These are phyloP conservation scores for Cutaneotrichosporon sp. DNA, from an alignment of 1,284 basidiomycete genomes.

Conservation along the genomic window DNA sequence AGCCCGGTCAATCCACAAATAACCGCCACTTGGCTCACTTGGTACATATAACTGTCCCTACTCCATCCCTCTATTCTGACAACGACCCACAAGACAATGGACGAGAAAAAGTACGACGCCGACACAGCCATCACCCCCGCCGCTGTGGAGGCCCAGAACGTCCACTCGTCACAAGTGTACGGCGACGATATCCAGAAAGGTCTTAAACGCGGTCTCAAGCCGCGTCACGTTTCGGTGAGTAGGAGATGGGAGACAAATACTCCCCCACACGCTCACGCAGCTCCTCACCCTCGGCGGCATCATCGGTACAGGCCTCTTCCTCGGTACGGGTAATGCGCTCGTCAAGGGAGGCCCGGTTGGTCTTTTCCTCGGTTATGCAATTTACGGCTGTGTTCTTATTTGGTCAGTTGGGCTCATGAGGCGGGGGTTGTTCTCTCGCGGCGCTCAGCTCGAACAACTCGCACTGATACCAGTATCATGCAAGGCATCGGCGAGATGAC, in stretches of 20 bases:
- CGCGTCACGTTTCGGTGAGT: slow-evolving; percentile 1
- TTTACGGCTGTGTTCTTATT: slow-evolving; percentile 49
- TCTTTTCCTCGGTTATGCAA: slow-evolving; percentile 17
- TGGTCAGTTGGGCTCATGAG: slow-evolving; percentile 9
- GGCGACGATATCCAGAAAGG: slow-evolving; percentile 10
- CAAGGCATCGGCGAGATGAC: slow-evolving; percentile 52
- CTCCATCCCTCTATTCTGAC: neutral
- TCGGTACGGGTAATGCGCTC: slow-evolving; percentile 16
- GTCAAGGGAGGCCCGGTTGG: slow-evolving; percentile 53
- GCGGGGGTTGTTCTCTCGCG: no score
- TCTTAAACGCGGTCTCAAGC: slow-evolving; percentile 3
- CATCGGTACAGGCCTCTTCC: slow-evolving; percentile 18
- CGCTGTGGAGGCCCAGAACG: neutral
- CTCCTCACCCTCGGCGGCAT: slow-evolving; percentile 63
- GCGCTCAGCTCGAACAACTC: no score
- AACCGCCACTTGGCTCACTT: no score
- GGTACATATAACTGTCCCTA: no score
- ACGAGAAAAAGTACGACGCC: slow-evolving; percentile 1
- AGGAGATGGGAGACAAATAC: neutral
- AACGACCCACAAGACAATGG: neutral
- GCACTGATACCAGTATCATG: slow-evolving; percentile 37
- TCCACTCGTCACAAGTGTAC: neutral
- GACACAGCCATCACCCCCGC: neutral
- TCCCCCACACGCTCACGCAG: slow-evolving; percentile 42
- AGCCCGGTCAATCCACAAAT: no score